phyloP scores from a whole-genome alignment of 768 basidiomycete genomes.

The Bullera alba region DNA sequence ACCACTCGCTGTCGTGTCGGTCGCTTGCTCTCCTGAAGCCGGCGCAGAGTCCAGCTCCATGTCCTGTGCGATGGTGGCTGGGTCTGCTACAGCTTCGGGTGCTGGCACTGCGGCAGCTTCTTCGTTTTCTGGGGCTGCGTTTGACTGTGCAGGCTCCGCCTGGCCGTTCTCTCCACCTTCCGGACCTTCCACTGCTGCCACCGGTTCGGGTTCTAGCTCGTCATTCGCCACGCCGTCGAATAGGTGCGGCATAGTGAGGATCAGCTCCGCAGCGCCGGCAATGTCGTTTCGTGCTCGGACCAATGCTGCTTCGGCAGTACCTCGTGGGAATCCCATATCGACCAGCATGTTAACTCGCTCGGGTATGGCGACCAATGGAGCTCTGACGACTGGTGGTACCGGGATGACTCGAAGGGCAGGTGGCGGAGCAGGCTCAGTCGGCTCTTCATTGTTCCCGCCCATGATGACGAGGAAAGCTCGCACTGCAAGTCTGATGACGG shows the following conservation, averaged over 20 bases:
- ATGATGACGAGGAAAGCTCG: slow-evolving; percentile 72
- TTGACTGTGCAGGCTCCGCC: too few relatives aligned
- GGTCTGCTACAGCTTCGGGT: slow-evolving; percentile 1
- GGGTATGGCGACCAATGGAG: slow-evolving; percentile 57
- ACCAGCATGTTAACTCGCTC: slow-evolving; percentile 70
- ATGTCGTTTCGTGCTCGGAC: slow-evolving; percentile 80
- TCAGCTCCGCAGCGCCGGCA: slow-evolving; percentile 75
- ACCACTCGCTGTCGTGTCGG: background rate
- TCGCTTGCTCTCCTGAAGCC: background rate
- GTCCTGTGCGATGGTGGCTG: background rate
- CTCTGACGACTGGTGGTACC: slow-evolving; percentile 23
- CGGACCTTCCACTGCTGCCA: slow-evolving; percentile 23
- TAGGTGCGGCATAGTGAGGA: slow-evolving; percentile 59
- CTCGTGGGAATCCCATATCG: slow-evolving; percentile 96
- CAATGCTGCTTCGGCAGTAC: slow-evolving; percentile 76
- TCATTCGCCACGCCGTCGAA: slow-evolving; percentile 13
- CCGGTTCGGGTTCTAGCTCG: slow-evolving; percentile 45
- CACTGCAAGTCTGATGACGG: slow-evolving; percentile 67
- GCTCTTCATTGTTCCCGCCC: slow-evolving; percentile 72
- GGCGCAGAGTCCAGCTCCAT: slow-evolving; percentile 2
- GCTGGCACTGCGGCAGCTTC: background rate
- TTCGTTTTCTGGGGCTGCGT: slow-evolving; percentile 3
- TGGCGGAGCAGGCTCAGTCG: slow-evolving; percentile 50
- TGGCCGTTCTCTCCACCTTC: slow-evolving; percentile 3
- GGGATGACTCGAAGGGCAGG: background rate